Evolutionary conservation across 768 basidiomycete species (phyloP), one percentile per base, ranked within the genome.

Genomic region (Naganishia onofrii): DNA sequence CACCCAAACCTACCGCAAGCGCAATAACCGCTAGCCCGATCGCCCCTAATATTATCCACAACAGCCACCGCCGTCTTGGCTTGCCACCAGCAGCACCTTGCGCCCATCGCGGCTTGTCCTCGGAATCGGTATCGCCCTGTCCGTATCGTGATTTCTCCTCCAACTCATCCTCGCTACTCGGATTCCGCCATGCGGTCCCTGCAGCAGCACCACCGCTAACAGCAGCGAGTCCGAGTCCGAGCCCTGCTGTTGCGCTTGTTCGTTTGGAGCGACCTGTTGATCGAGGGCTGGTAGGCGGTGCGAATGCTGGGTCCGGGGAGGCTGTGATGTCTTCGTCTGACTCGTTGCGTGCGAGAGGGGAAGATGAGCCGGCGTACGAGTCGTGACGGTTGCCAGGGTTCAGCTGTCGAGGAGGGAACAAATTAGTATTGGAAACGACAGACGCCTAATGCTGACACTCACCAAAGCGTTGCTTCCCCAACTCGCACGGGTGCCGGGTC

Each of bases 101-200:
- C 31, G 73, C 76, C 72, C 74, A 74, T 21, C 69, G n/a, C n/a
- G 73, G 74, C 42, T 67, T 64, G 67, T 78, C 56, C 36, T 42
- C 60, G 26, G 60, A 63, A 44, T 44, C 60, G 6, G 60, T 44
- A 63, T 63, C 60, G 3, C 60, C 60, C 60, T 26, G 60, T 1
- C 44, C 44, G 51, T 64, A 58, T 29, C 74, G 72, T 10, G 77
- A 72, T 53, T 76, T 74, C 38, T 79, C 76, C 28, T 75, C 77
- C 63, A 76, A 73, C 42, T 71, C 78, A 15, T 76, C 77, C 28
- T 75, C 75, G 52, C 72, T 74, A 26, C 71, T 74, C 19, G 73
- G 67, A 32, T 66, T 71, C 19, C 57, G 67, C 69, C 51, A 71
- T 21, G 57, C 72, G 51, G 42, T 73, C 15, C 71, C 75, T 19